A percentile compares a stretch with the other conserved stretches of the same genome.
These are phyloP conservation scores for Pyrenophora teres DNA, from an alignment of 2,329 filamentous ascomycete species.

Conservation along the genomic window DNA sequence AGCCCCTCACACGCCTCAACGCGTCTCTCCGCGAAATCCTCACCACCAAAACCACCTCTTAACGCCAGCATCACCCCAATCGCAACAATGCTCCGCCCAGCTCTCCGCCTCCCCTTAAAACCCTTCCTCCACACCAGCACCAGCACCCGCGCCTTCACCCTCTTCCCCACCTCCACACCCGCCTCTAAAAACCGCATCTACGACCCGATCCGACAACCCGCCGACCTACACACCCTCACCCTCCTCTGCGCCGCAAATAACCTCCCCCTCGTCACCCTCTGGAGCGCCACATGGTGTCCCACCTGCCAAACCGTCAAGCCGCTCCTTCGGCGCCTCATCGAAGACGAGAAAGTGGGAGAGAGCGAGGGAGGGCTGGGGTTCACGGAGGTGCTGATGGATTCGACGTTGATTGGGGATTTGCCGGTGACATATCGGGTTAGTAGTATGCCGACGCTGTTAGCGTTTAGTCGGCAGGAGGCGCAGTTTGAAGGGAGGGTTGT, in stretches of 20 bases:
- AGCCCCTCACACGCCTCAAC: conserved; percentile 3
- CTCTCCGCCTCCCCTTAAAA: background rate
- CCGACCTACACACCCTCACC: conserved; percentile 55
- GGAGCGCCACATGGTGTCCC: conserved; percentile 56
- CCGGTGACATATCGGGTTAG: conserved; percentile 48
- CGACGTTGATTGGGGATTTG: conserved; percentile 49
- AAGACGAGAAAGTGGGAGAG: conserved; percentile 52
- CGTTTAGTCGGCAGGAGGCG: conserved; percentile 56
- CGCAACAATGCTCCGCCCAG: conserved; percentile 7
- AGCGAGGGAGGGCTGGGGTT: conserved; percentile 53
- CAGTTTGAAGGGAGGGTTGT: conserved; percentile 54
- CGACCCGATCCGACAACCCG: conserved; percentile 52
- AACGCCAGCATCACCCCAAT: background rate
- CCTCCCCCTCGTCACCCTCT: conserved; percentile 55
- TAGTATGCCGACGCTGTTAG: conserved; percentile 55
- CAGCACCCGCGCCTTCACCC: conserved; percentile 18
- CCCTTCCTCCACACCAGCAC: background rate
- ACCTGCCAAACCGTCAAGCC: conserved; percentile 52
- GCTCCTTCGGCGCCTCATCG: conserved; percentile 50
- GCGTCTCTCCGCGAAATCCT: conserved; percentile 4
- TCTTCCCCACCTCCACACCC: conserved; percentile 19
- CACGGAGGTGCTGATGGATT: conserved; percentile 56
- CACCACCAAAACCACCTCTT: background rate
- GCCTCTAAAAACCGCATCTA: conserved; percentile 40
- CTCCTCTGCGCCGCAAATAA: conserved; percentile 54